Evolutionary conservation across 371 early-diverging fungal species (phyloP).

Genomic region (Apophysomyces variabilis): DNA sequence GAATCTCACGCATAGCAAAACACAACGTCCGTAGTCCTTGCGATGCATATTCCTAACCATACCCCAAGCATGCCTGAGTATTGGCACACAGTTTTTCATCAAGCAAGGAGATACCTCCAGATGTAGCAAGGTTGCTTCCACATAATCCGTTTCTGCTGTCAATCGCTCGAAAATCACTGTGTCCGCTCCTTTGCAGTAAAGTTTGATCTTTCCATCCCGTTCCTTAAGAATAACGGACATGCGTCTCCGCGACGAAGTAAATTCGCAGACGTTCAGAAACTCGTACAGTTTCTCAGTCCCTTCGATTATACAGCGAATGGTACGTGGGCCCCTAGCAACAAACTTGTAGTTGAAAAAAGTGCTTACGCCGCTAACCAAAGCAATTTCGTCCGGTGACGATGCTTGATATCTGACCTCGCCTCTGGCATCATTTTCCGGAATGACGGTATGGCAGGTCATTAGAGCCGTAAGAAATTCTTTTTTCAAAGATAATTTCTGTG

Average conservation of each 20-base stretch:
- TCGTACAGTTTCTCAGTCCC: slow-evolving; percentile 42
- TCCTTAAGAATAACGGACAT: slow-evolving; percentile 70
- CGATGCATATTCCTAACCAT: slow-evolving; percentile 70
- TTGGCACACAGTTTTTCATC: no score
- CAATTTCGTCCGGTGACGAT: slow-evolving; percentile 85
- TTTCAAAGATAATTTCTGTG: slow-evolving; percentile 55
- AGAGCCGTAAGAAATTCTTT: slow-evolving; percentile 64
- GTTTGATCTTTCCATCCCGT: slow-evolving; percentile 57
- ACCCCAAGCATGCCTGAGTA: no score
- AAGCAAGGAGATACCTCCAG: slow-evolving; percentile 52
- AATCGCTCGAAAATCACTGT: slow-evolving; percentile 63
- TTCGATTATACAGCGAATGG: not conserved
- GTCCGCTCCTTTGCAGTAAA: slow-evolving; percentile 86
- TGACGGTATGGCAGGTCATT: slow-evolving; percentile 68
- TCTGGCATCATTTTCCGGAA: slow-evolving; percentile 37
- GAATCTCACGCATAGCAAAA: slow-evolving; percentile 80
- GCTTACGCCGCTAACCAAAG: slow-evolving; percentile 76
- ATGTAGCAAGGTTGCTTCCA: slow-evolving; percentile 62
- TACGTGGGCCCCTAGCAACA: not conserved
- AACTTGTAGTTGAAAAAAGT: slow-evolving; percentile 70
- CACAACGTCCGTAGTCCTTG: slow-evolving; percentile 91
- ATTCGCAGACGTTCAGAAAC: slow-evolving; percentile 66
- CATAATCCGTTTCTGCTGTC: slow-evolving; percentile 20
- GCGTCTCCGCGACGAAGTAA: slow-evolving; percentile 70
- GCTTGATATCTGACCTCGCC: slow-evolving; percentile 65